Base-by-base conservation (phyloP, 495 filamentous ascomycete genomes). In the Aspergillus bertholletiae region DNA sequence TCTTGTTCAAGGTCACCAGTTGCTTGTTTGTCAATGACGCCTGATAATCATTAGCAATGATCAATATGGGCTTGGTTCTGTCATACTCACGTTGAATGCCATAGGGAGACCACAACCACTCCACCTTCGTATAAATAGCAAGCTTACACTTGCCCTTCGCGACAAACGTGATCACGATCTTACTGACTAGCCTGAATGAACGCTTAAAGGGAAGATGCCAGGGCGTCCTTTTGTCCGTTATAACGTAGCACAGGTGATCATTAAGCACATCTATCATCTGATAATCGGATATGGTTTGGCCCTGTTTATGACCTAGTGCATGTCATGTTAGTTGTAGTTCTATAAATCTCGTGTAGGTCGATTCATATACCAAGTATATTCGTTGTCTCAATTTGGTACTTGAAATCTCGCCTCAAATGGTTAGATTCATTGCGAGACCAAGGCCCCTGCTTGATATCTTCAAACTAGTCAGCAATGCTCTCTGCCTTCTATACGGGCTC, bases 231-330 rank as follows among this genome's bases (percentile, higher is more conserved):
- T 84, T 84, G 65, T 97, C 89, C 13, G 89, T 91, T 44, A 97
- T 81, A 35, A 96, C 90, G 68, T 98, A 98, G 67, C 92, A 96
- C 41, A 97, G 79, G 66, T 97, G 93, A 58, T 97, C 95, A 69
- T 92, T 96, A 61, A 89, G 82, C 20, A 96, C 80, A 51, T 98
- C 94, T 53, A 98, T 90, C 55, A 87, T 84, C 65, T 98, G 94
- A 59, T 88, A 84, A 70, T 97, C 94, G 3, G 81, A 78, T 32
- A 96, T 83, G 8, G 49, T 58, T 17, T 84, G 80, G 55, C 77
- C 77, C 46, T 80, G 72, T 49, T 77, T 78, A 12, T 61, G 70
- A 41, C 76, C 77, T 79, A 54, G 26, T 22, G 3, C 21, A 22
- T 12, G 37, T n/a, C 22, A 28, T 51, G 45, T 61, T 32, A 58